phyloP scores from a whole-genome alignment of 345 rosid genomes.

The Pseudoturritis turrita region DNA sequence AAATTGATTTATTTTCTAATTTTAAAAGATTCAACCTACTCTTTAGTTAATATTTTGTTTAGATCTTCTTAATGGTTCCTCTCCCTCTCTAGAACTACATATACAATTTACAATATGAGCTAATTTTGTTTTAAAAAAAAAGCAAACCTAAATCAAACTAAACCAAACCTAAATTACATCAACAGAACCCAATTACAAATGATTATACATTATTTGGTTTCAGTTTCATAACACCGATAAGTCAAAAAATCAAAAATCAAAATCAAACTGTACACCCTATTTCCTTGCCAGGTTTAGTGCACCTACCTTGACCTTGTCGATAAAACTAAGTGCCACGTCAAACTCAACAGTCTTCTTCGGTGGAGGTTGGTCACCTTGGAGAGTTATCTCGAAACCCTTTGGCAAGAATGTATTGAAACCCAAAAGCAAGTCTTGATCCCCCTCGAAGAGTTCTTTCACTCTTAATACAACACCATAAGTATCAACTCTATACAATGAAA shows the following conservation, averaged over 20 bases:
- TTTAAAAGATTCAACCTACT: background rate
- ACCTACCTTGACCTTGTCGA: constrained; percentile 70
- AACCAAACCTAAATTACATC: background rate
- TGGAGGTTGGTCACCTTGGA: constrained; percentile 46
- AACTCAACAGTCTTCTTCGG: constrained; percentile 66
- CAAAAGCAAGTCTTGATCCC: constrained; percentile 60
- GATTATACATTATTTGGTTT: background rate
- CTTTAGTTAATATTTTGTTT: no score
- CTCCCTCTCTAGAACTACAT: no score
- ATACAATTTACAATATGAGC: no score
- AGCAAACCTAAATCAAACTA: background rate
- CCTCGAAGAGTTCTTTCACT: constrained; percentile 81
- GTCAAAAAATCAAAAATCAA: background rate
- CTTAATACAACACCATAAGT: constrained; percentile 67
- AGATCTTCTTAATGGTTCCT: background rate
- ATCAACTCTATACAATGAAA: constrained; percentile 47
- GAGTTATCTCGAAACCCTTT: constrained; percentile 64
- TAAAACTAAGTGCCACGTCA: constrained; percentile 67
- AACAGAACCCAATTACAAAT: background rate
- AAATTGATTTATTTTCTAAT: background rate
- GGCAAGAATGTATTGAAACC: constrained; percentile 90
- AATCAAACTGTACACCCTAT: background rate
- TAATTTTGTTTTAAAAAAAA: background rate
- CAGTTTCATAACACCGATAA: background rate
- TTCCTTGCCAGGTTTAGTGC: background rate